Conservation (phyloP, 306 rosid species). For the Myrica gale region DNA sequence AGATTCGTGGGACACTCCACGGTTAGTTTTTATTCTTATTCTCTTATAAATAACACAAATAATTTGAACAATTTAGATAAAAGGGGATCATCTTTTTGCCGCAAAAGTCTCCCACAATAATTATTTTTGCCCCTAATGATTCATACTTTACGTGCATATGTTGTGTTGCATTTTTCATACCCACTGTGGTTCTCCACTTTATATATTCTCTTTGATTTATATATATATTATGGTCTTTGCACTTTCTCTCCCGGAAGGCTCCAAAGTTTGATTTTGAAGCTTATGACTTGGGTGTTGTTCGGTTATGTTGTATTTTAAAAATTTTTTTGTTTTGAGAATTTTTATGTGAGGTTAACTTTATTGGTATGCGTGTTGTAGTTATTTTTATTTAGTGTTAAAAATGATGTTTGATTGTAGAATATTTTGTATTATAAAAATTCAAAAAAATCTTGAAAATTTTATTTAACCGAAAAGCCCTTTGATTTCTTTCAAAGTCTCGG, state of each 20-base stretch:
- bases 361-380: too few species aligned
- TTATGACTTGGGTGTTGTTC: slow-evolving; percentile 6
- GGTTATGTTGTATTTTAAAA: too few species aligned
- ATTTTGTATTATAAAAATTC: too few species aligned
- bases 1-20: neutral
- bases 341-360: too few species aligned
- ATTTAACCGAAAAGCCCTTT: too few species aligned
- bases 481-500: slow-evolving; percentile 16
- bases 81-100: slow-evolving; percentile 36
- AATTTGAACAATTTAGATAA: slow-evolving; percentile 15
- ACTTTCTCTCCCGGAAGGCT: slow-evolving; percentile 42
- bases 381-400: too few species aligned
- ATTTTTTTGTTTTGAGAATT: too few species aligned
- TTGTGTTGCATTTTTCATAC: neutral
- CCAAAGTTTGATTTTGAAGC: slow-evolving; percentile 32
- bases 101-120: slow-evolving; percentile 34
- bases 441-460: too few species aligned
- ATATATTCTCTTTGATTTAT: slow-evolving; percentile 23
- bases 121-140: slow-evolving; percentile 42
- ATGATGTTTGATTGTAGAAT: too few species aligned
- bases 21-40: neutral
- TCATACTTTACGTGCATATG: slow-evolving; percentile 28
- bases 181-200: slow-evolving; percentile 36
- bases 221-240: slow-evolving; percentile 22
- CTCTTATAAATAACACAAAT: neutral